A percentile compares a stretch with the other conserved stretches of the same genome.
These are phyloP conservation scores for Grigorovia transvaalensis DNA, from an alignment of 805 yeast genomes.

Conservation along the genomic window DNA sequence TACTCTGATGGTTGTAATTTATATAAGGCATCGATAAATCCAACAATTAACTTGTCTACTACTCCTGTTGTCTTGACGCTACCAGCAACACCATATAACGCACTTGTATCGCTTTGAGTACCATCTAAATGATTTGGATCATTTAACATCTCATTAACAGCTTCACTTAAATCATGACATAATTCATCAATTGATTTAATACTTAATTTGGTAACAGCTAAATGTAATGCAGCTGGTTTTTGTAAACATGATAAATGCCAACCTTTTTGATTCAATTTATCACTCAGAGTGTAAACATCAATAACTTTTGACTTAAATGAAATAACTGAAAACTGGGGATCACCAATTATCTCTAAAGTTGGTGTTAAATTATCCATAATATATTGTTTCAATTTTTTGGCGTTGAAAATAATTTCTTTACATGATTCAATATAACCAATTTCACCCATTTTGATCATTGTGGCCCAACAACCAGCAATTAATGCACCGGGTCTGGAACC, in stretches of 20 bases:
- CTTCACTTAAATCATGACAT: constrained; percentile 37
- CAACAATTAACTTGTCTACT: constrained; percentile 68
- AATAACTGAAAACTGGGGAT: constrained; percentile 75
- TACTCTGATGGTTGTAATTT: constrained; percentile 31
- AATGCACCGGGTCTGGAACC: constrained; percentile 97
- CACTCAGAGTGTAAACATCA: constrained; percentile 73
- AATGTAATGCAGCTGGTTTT: constrained; percentile 81
- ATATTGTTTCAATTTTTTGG: constrained; percentile 44
- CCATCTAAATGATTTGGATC: constrained; percentile 18
- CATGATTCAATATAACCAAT: constrained; percentile 71
- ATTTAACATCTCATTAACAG: constrained; percentile 34
- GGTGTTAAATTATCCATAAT: constrained; percentile 42
- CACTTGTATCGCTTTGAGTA: constrained; percentile 52
- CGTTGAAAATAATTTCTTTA: constrained; percentile 52
- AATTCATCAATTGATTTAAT: constrained; percentile 52
- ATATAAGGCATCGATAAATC: constrained; percentile 73
- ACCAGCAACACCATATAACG: constrained; percentile 92
- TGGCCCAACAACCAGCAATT: constrained; percentile 98
- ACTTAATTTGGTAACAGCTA: constrained; percentile 75
- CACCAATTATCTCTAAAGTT: constrained; percentile 58
- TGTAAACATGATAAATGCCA: constrained; percentile 90
- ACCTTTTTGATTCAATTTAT: constrained; percentile 41
- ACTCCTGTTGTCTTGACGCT: constrained; percentile 75
- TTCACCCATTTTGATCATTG: constrained; percentile 70
- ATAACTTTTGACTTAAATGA: constrained; percentile 57